Conservation (phyloP, 2,329 filamentous ascomycete genomes). For the Epichloe sylvatica region DNA sequence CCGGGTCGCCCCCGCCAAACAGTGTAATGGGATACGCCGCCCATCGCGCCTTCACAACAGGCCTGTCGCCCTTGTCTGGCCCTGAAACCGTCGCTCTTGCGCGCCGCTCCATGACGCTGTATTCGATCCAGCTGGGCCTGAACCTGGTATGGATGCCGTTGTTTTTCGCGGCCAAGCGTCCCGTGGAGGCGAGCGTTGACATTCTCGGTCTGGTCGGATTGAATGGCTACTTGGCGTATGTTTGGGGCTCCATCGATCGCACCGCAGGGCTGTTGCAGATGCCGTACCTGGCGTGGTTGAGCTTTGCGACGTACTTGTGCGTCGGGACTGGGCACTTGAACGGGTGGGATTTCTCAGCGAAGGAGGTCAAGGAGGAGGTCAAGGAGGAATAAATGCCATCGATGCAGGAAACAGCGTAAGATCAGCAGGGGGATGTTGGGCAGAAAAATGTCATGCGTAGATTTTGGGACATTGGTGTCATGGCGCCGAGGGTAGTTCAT, state of each 20-base stretch:
- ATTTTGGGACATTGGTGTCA: no score
- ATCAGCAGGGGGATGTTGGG: no score
- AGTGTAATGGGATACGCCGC: conserved; percentile 77
- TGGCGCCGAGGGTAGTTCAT: neutral
- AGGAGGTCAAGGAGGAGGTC: conserved; percentile 11
- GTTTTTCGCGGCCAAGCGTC: conserved; percentile 68
- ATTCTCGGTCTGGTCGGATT: conserved; percentile 58
- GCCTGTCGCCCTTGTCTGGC: conserved; percentile 42
- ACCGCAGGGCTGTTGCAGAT: conserved; percentile 59
- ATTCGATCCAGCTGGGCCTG: conserved; percentile 71
- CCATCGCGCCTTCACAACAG: conserved; percentile 57
- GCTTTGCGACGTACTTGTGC: conserved; percentile 77
- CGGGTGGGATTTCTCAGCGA: conserved; percentile 43
- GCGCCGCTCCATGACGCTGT: conserved; percentile 58
- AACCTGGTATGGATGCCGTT: conserved; percentile 87
- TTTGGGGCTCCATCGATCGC: conserved; percentile 63
- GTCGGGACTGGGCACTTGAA: conserved; percentile 56
- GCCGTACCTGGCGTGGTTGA: conserved; percentile 76
- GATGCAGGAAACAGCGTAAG: no score
- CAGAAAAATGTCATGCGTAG: no score
- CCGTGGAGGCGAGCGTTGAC: conserved; percentile 61
- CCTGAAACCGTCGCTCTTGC: conserved; percentile 43
- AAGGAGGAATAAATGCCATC: conserved; percentile 5
- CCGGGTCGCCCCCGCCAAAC: neutral
- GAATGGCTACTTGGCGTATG: conserved; percentile 58